phyloP scores from a whole-genome alignment of 140 eudicot species.

The Ambrosia hybrid region DNA sequence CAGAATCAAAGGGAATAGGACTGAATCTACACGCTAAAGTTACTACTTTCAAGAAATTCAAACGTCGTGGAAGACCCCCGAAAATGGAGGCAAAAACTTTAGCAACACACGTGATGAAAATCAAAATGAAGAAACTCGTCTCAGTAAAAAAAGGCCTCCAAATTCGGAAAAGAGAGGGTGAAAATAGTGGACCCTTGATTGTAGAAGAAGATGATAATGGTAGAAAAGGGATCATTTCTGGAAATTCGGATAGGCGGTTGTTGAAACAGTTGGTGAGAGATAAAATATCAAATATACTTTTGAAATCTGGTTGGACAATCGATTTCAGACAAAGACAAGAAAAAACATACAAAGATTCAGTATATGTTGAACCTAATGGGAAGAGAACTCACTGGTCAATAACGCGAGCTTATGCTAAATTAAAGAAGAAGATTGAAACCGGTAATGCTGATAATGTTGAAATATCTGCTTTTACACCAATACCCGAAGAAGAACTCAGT shows the following conservation, averaged over 20 bases:
- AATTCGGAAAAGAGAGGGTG: constrained; percentile 9
- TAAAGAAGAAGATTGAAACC: constrained; percentile 48
- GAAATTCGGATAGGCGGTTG: constrained; percentile 20
- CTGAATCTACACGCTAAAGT: constrained; percentile 10
- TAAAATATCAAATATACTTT: constrained; percentile 50
- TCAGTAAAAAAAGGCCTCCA: constrained; percentile 7
- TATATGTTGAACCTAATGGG: constrained; percentile 65
- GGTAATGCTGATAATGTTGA: constrained; percentile 43
- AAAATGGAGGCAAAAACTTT: constrained; percentile 21
- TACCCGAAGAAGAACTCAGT: constrained; percentile 56
- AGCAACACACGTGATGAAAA: constrained; percentile 28
- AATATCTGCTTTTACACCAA: constrained; percentile 42
- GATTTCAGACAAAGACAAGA: constrained; percentile 57
- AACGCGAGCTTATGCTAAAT: constrained; percentile 54
- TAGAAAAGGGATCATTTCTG: constrained; percentile 5
- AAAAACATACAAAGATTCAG: constrained; percentile 53
- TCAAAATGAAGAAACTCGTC: constrained; percentile 5
- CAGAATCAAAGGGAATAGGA: constrained; percentile 11
- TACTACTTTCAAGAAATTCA: constrained; percentile 25
- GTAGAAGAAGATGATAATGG: not conserved
- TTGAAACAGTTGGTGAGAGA: constrained; percentile 60
- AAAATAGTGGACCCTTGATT: constrained; percentile 7
- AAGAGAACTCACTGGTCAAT: constrained; percentile 58
- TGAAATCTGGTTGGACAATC: constrained; percentile 67
- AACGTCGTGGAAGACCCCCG: constrained; percentile 33